These are phyloP conservation scores for Erigeron philadelphicus DNA, from an alignment of 140 eudicot species.

Conservation along the genomic window DNA sequence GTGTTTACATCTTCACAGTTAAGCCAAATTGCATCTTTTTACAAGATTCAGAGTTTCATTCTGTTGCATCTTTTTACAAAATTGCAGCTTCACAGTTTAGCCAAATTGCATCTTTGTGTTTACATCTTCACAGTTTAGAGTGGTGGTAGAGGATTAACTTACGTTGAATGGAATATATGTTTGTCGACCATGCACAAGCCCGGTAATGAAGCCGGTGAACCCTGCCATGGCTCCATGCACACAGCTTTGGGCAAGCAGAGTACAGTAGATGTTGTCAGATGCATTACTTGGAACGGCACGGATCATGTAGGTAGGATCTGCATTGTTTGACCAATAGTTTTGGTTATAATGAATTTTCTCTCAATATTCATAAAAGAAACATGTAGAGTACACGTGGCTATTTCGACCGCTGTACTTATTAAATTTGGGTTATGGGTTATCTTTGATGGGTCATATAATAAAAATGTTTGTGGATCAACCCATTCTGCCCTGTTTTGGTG, in stretches of 20 bases:
- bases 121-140: background rate
- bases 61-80: no score
- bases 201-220: conserved; percentile 70
- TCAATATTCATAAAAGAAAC: background rate
- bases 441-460: background rate
- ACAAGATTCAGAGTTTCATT: no score
- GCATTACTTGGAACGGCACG: conserved; percentile 96
- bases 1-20: background rate
- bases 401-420: background rate
- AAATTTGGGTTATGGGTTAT: background rate
- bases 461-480: background rate
- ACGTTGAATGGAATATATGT: conserved; percentile 85
- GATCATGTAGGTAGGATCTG: conserved; percentile 97
- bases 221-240: conserved; percentile 99
- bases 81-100: no score
- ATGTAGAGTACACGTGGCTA: background rate
- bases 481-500: background rate
- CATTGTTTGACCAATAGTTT: conserved; percentile 12
- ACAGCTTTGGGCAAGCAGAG: conserved; percentile 95
- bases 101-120: no score
- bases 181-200: conserved; percentile 90
- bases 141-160: conserved; percentile 28
- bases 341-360: conserved; percentile 6
- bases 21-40: no score
- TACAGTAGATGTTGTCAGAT: conserved; percentile 85